Evolutionary conservation across 192 early-diverging fungal species (phyloP).

Genomic region (Coemansia sp.): DNA sequence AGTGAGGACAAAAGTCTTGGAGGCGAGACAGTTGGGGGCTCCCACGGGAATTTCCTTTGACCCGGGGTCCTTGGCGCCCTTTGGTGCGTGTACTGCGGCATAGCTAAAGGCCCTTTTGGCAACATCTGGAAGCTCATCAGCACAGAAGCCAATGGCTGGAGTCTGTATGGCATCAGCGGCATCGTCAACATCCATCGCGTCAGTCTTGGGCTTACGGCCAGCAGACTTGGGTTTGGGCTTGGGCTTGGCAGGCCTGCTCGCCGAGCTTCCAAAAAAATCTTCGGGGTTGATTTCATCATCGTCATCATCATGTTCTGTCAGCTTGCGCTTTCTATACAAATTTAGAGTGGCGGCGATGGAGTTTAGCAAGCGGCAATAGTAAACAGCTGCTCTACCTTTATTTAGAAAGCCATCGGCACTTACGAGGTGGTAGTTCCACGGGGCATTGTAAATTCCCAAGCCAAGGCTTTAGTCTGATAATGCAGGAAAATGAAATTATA

Average conservation of each 20-base stretch:
- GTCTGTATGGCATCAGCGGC: not conserved
- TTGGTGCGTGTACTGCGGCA: constrained; percentile 8
- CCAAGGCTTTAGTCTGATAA: not conserved
- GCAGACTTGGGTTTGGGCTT: not conserved
- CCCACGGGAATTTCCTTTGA: constrained; percentile 72
- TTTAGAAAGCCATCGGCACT: not conserved
- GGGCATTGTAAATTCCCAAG: not conserved
- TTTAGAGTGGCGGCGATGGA: not conserved
- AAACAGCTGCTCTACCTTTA: not conserved
- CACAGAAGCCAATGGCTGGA: constrained; percentile 27
- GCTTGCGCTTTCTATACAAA: constrained; percentile 25
- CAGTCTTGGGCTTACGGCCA: constrained; percentile 9
- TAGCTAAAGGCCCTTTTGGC: constrained; percentile 28
- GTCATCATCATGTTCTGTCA: constrained; percentile 5
- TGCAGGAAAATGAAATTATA: not conserved
- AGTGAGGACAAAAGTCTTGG: constrained; percentile 89
- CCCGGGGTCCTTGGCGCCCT: constrained; percentile 55
- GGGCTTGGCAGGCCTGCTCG: constrained; percentile 3
- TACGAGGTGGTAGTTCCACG: not conserved
- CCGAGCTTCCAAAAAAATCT: constrained; percentile 23
- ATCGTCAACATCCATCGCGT: constrained; percentile 19
- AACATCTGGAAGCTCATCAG: constrained; percentile 34
- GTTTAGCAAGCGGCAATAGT: not conserved
- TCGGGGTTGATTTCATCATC: constrained; percentile 29
- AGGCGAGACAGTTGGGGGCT: constrained; percentile 63